A percentile compares a stretch with the other conserved stretches of the same genome.
These are phyloP conservation scores for Wickerhamomyces bovis DNA, from an alignment of 805 yeast genomes.

Conservation along the genomic window DNA sequence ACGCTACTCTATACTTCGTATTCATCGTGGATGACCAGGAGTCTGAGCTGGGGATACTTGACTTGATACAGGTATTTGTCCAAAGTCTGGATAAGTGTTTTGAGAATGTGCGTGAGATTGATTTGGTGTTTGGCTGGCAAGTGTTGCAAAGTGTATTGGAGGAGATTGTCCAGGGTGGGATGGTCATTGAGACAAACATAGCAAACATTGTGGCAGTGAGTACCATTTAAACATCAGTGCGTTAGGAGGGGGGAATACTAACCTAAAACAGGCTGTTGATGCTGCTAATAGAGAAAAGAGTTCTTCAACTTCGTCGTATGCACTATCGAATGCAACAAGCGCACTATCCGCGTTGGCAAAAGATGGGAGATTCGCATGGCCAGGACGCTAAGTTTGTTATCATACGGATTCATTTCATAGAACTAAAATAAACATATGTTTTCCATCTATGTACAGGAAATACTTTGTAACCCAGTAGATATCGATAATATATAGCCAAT, in stretches of 20 bases:
- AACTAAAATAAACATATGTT: background rate
- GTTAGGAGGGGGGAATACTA: background rate
- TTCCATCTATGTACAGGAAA: background rate
- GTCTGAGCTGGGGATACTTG: slow-evolving; percentile 88
- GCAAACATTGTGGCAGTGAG: slow-evolving; percentile 59
- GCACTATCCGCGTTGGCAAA: slow-evolving; percentile 22
- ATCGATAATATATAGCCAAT: background rate
- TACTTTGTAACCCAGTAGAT: background rate
- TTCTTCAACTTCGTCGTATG: slow-evolving; percentile 19
- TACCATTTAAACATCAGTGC: background rate
- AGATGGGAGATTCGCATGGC: slow-evolving; percentile 25
- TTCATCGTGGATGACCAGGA: slow-evolving; percentile 95
- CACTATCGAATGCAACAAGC: slow-evolving; percentile 26
- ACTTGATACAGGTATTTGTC: slow-evolving; percentile 92
- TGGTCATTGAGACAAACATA: slow-evolving; percentile 93
- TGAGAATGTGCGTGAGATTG: slow-evolving; percentile 90
- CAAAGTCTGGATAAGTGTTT: slow-evolving; percentile 92
- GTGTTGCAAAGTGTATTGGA: slow-evolving; percentile 85
- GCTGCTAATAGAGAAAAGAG: slow-evolving; percentile 37
- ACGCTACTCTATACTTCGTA: slow-evolving; percentile 93
- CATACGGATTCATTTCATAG: background rate
- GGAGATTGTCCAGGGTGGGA: slow-evolving; percentile 94
- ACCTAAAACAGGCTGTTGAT: slow-evolving; percentile 49
- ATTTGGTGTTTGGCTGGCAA: slow-evolving; percentile 98
- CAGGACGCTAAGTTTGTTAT: slow-evolving; percentile 11